These are phyloP conservation scores for Mallotus japonicus DNA, from an alignment of 441 rosid species.

Conservation along the genomic window DNA sequence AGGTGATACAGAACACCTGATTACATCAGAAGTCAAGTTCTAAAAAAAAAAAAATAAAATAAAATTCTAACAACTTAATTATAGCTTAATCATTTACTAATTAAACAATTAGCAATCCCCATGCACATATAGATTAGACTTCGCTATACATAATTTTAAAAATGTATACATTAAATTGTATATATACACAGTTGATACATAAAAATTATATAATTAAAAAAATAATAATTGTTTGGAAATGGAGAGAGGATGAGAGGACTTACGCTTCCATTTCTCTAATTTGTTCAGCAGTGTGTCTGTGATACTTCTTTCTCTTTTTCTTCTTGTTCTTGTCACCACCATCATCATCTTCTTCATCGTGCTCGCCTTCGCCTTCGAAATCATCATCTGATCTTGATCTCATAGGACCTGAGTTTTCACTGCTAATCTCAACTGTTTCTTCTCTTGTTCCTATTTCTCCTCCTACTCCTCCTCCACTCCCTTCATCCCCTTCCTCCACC, in stretches of 20 bases:
- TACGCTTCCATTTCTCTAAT: slow-evolving; percentile 98
- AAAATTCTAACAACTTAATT: background rate
- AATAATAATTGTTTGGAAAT: background rate
- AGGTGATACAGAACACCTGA: too few relatives aligned
- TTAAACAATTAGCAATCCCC: background rate
- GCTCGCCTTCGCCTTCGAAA: slow-evolving; percentile 56
- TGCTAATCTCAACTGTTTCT: slow-evolving; percentile 84
- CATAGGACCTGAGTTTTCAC: slow-evolving; percentile 85
- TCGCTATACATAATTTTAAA: too few relatives aligned
- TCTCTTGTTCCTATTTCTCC: slow-evolving; percentile 45
- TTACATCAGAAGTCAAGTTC: too few relatives aligned
- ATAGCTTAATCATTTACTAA: background rate
- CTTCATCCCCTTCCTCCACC: slow-evolving; percentile 48
- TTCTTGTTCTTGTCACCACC: slow-evolving; percentile 51
- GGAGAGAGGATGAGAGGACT: slow-evolving; percentile 12
- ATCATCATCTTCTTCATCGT: slow-evolving; percentile 51
- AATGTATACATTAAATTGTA: too few relatives aligned
- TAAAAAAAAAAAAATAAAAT: too few relatives aligned
- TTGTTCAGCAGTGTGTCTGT: slow-evolving; percentile 91
- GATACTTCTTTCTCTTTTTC: slow-evolving; percentile 95
- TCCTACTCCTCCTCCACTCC: slow-evolving; percentile 50
- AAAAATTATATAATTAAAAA: background rate
- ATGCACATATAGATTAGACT: background rate
- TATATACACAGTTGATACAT: too few relatives aligned
- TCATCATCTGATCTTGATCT: slow-evolving; percentile 91